Base-by-base conservation (phyloP, 169 alveolate genomes). In the Cryptosporidium tyzzeri region DNA sequence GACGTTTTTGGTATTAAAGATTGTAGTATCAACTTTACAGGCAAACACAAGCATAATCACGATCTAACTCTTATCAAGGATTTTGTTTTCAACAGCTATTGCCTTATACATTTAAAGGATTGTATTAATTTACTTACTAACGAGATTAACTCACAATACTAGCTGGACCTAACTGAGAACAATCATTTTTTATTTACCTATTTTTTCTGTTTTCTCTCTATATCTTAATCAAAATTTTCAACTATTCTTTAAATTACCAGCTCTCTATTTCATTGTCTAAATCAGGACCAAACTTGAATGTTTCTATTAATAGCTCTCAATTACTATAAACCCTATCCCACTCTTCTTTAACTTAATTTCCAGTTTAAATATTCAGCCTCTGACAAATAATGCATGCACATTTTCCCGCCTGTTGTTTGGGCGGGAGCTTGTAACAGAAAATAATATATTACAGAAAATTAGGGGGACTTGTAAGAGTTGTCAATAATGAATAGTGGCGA, bases 1-100 rank as follows among this genome's bases (percentile, higher is more conserved):
- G 89, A 80, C n/a, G 68, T 80, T 41, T 80, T 80, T 39, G 89
- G 89, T 37, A 59, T 62, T 26, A 80, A 39, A 14, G 89, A 80
- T 14, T 62, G 70, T 45, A 62, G 18, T 29, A 80, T 80, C 39
- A 31, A 44, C 7, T 45, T 80, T 33, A 6, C 70, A 0, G 89
- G 70, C 37, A 59, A 62, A 23, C 71, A 65, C 50, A n/a, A 65
- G 33, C 71, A 65, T 35, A 59, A 37, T 10, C 48, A 50, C 55
- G 69, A 59, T 62, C 33, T 62, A 44, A 35, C 61, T 39, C 48
- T 45, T 26, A 65, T 80, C 37, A 62, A 35, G 55, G 53, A 18
- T 26, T 80, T 23, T n/a, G 65, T 80, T 29, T 59, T 62, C n/a
- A 53, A 80, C 35, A 21, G 39, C 9, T 80, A 62, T 41, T 80